Evolutionary conservation across 306 rosid genomes (phyloP), one percentile per base, ranked within the genome.

Genomic region (Castanospermum australe): DNA sequence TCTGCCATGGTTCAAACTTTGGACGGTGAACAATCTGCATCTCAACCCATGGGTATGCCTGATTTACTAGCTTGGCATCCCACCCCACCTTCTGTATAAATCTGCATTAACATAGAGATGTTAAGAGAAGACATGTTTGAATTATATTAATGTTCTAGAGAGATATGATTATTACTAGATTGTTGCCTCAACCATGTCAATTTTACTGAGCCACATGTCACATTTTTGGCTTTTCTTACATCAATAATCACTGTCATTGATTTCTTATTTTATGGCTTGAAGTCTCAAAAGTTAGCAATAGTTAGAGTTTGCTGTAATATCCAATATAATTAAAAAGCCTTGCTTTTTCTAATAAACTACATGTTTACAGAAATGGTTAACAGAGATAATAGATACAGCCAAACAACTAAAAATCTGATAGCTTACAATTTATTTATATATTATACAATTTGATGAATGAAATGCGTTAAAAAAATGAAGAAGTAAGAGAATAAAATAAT

Each of bases 1-100:
- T 83, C 79, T 93, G 98, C 87, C 79, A 93, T 0, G 76, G 73
- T 8, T 88, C 81, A 54, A 81, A 80, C 38, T 14, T 52, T 2
- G 98, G 98, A 36, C 84, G 84, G 24, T 89, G 93, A 71, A 91
- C 96, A 57, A 93, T 81, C 79, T 93, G 94, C 82, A 75, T 86
- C 85, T 93, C 98, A 13, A 93, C 86, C 96, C 96, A 93, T 8
- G 85, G 84, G 77, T 88, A 93, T 1, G 98, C 88, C 52, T 91
- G 83, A 17, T 91, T 91, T 20, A 89, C 98, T 38, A 88, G 57
- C 83, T 79, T 81, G 2, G 24, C 77, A 64, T 91, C 94, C 98
- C 98, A 93, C n/a, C 91, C 90, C 60, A 78, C 80, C 6, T 73
- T 85, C 71, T 84, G 5, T 45, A 93, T 78, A 56, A 89, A 93